Conservation (phyloP, 169 alveolate genomes). For the Plasmodium billcollinsi region DNA sequence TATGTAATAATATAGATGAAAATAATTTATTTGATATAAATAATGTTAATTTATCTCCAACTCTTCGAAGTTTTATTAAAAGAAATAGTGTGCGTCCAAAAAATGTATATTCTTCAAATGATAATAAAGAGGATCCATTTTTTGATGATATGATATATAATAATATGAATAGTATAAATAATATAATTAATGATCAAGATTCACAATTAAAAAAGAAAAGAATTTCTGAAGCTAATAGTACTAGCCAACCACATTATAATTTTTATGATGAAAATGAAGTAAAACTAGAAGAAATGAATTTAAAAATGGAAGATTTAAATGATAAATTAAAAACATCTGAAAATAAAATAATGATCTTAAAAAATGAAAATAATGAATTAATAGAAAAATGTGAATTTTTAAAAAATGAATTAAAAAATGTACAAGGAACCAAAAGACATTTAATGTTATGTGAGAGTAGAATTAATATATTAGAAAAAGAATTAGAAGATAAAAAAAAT, state of each 20-base stretch:
- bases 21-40: constrained; percentile 55
- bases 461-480: constrained; percentile 57
- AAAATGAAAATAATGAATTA: constrained; percentile 56
- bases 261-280: constrained; percentile 76
- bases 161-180: not conserved
- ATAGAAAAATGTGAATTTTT: constrained; percentile 66
- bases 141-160: constrained; percentile 1
- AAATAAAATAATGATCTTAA: constrained; percentile 16
- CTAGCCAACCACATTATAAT: constrained; percentile 22
- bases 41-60: constrained; percentile 62
- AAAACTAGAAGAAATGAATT: constrained; percentile 66
- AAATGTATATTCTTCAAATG: not conserved
- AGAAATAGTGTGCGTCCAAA: constrained; percentile 38
- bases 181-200: constrained; percentile 15
- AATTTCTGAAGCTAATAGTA: constrained; percentile 18
- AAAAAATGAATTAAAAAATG: constrained; percentile 44
- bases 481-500: constrained; percentile 60
- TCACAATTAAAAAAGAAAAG: constrained; percentile 7
- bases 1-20: constrained; percentile 67
- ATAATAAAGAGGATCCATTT: not conserved
- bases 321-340: constrained; percentile 49
- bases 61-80: constrained; percentile 64
- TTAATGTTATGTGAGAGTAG: constrained; percentile 74
- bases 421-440: constrained; percentile 63
- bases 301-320: constrained; percentile 54